Evolutionary conservation across 2,329 filamentous ascomycete species (phyloP).

Genomic region (Aspergillus quadrilineatus): DNA sequence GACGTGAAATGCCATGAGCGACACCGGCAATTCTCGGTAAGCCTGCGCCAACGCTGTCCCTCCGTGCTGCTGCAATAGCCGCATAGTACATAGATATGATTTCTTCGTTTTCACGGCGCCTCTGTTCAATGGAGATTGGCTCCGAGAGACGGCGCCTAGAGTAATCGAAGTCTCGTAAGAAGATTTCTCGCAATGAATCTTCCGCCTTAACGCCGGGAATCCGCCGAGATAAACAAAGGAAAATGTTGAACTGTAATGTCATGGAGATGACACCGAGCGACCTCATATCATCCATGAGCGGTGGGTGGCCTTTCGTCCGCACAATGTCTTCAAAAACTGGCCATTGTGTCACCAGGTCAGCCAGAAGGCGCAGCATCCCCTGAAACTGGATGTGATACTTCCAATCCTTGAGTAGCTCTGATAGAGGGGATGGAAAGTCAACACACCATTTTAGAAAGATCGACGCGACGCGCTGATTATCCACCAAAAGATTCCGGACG

Average conservation of each 20-base stretch:
- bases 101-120: conserved; percentile 16
- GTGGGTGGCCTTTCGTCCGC: conserved; percentile 48
- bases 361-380: conserved; percentile 48
- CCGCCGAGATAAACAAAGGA: conserved; percentile 38
- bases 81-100: conserved; percentile 20
- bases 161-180: conserved; percentile 21
- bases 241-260: conserved; percentile 56
- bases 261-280: conserved; percentile 51
- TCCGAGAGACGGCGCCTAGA: conserved; percentile 20
- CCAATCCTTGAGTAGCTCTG: conserved; percentile 29
- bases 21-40: background rate
- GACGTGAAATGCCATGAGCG: background rate
- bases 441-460: conserved; percentile 48
- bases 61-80: background rate
- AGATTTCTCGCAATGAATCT: conserved; percentile 19
- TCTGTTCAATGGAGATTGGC: background rate
- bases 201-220: conserved; percentile 21
- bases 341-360: conserved; percentile 47
- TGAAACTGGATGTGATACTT: conserved; percentile 33
- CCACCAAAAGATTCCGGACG: conserved; percentile 47
- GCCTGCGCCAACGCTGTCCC: background rate
- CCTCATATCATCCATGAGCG: conserved; percentile 58
- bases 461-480: conserved; percentile 45
- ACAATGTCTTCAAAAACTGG: conserved; percentile 33
- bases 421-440: conserved; percentile 46